phyloP scores from a whole-genome alignment of 768 basidiomycete genomes.

The Phaeolepiota aurea region DNA sequence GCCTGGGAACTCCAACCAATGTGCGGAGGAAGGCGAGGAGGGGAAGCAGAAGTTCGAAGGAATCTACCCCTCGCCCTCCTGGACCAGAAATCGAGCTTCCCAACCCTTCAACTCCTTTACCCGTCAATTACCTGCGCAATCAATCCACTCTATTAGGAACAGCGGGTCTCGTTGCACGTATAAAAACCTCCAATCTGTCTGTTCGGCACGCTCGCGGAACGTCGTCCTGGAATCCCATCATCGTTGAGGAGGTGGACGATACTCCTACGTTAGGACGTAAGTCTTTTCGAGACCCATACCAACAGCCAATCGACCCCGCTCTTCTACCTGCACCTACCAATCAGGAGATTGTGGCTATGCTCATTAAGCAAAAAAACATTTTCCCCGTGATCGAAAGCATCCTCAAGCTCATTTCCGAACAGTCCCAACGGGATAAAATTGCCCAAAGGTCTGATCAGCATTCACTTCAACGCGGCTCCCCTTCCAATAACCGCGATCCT shows the following conservation, averaged over 20 bases:
- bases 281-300: constrained; percentile 11
- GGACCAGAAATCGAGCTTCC: constrained; percentile 56
- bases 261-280: constrained; percentile 17
- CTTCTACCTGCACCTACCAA: constrained; percentile 40
- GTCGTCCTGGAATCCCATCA: constrained; percentile 56
- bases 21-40: constrained; percentile 16
- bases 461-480: neutral
- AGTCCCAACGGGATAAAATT: constrained; percentile 11
- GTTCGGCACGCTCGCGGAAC: constrained; percentile 37
- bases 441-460: constrained; percentile 4
- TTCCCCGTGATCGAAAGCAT: constrained; percentile 59
- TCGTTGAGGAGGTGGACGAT: constrained; percentile 53
- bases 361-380: constrained; percentile 58
- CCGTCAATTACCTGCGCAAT: constrained; percentile 64
- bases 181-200: constrained; percentile 49
- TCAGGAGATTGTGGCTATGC: constrained; percentile 50
- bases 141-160: constrained; percentile 65
- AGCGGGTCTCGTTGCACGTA: constrained; percentile 61
- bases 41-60: constrained; percentile 26
- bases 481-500: constrained; percentile 7
- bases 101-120: constrained; percentile 50
- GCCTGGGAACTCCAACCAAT: constrained; percentile 10
- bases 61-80: constrained; percentile 35
- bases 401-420: constrained; percentile 45
- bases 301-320: constrained; percentile 26